phyloP scores from a whole-genome alignment of 2,329 filamentous ascomycete genomes.

The Hirsutella minnesotensis region DNA sequence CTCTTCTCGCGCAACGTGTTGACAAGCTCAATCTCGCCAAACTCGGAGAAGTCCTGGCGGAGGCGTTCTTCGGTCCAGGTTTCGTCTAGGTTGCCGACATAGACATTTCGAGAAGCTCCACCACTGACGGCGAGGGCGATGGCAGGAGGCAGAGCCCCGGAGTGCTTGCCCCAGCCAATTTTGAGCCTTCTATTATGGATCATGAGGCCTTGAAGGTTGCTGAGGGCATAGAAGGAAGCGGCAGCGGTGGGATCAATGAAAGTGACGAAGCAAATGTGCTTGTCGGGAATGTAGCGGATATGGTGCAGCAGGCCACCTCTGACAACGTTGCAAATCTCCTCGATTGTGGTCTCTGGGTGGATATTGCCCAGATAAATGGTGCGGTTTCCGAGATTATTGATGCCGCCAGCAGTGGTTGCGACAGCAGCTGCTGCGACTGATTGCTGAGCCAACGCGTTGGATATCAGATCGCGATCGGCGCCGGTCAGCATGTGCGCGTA shows the following conservation, averaged over 20 bases:
- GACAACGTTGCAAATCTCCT: slow-evolving; percentile 99
- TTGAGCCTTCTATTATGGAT: slow-evolving; percentile 97
- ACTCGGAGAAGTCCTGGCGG: slow-evolving; percentile 93
- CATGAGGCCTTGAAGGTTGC: slow-evolving; percentile 96
- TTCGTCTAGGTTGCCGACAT: slow-evolving; percentile 94
- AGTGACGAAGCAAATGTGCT: slow-evolving; percentile 99
- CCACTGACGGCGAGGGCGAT: slow-evolving; percentile 94
- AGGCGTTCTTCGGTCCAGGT: slow-evolving; percentile 94
- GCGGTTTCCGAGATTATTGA: slow-evolving; percentile 93
- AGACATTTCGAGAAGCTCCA: slow-evolving; percentile 95
- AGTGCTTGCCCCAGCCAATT: slow-evolving; percentile 99
- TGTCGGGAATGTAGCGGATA: slow-evolving; percentile 97
- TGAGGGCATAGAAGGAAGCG: slow-evolving; percentile 93
- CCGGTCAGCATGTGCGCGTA: slow-evolving; percentile 95
- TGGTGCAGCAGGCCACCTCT: slow-evolving; percentile 91
- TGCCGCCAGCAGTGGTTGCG: slow-evolving; percentile 88
- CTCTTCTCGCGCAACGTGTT: slow-evolving; percentile 97
- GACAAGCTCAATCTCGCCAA: slow-evolving; percentile 93
- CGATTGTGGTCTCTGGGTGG: slow-evolving; percentile 95
- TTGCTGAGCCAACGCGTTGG: slow-evolving; percentile 90
- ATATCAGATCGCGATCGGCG: slow-evolving; percentile 92
- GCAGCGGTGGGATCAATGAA: slow-evolving; percentile 98
- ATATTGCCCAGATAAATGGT: slow-evolving; percentile 98
- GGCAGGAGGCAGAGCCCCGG: slow-evolving; percentile 85
- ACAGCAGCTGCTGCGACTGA: slow-evolving; percentile 95